phyloP scores from a whole-genome alignment of 768 basidiomycete genomes.

The Tricholoma bakamatsutake region DNA sequence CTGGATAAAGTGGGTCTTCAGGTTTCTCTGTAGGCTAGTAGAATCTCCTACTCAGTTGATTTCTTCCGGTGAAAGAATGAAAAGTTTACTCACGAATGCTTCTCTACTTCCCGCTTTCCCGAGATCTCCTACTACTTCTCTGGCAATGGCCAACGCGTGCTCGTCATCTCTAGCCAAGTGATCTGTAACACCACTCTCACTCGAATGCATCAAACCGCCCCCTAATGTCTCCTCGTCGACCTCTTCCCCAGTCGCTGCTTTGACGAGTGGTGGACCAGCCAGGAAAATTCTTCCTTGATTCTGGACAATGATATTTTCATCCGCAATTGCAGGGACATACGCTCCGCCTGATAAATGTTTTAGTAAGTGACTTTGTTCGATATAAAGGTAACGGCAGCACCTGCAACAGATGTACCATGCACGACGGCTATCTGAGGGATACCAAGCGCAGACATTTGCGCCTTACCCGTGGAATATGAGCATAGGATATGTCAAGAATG shows the following conservation, averaged over 20 bases:
- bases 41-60: not conserved
- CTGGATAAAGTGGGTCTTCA: conserved; percentile 74
- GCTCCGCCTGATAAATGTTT: conserved; percentile 57
- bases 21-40: conserved; percentile 55
- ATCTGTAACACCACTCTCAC: conserved; percentile 87
- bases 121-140: conserved; percentile 72
- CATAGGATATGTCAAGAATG: not conserved
- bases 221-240: conserved; percentile 92
- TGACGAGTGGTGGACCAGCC: conserved; percentile 91
- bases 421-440: conserved; percentile 92
- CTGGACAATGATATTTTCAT: conserved; percentile 86
- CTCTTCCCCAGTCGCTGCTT: conserved; percentile 89
- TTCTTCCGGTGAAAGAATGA: not conserved
- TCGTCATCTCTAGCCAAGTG: conserved; percentile 82
- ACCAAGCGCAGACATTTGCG: conserved; percentile 87
- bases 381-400: conserved; percentile 24
- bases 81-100: conserved; percentile 36
- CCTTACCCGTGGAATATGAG: conserved; percentile 35
- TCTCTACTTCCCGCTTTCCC: conserved; percentile 54
- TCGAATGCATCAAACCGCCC: conserved; percentile 87
- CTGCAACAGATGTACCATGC: conserved; percentile 92
- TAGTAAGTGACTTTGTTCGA: not conserved
- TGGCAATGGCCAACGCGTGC: conserved; percentile 75
- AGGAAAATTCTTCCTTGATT: conserved; percentile 93
- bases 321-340: conserved; percentile 95